These are phyloP conservation scores for Tricholoma bakamatsutake DNA, from an alignment of 768 basidiomycete species.

Conservation along the genomic window DNA sequence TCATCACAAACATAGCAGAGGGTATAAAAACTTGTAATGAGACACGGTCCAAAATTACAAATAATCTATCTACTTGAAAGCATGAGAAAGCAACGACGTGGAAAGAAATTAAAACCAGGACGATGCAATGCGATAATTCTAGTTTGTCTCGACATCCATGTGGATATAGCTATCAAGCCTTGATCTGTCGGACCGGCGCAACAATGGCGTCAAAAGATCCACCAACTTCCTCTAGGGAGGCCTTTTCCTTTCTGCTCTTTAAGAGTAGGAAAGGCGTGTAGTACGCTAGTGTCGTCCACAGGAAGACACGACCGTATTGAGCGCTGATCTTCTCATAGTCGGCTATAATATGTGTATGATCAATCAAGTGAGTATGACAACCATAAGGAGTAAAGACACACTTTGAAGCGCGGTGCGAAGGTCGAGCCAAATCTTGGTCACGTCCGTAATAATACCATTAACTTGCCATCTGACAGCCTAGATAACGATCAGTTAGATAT, in stretches of 20 bases:
- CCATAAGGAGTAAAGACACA: slow-evolving; percentile 24
- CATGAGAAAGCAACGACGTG: too few relatives aligned
- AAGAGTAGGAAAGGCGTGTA: slow-evolving; percentile 45
- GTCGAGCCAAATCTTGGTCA: slow-evolving; percentile 62
- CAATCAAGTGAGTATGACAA: background rate
- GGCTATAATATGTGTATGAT: slow-evolving; percentile 26
- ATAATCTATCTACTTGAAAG: too few relatives aligned
- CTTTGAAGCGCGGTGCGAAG: slow-evolving; percentile 53
- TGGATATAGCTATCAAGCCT: background rate
- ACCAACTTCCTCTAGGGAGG: slow-evolving; percentile 41
- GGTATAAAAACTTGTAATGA: too few relatives aligned
- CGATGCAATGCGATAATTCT: background rate
- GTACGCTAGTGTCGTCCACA: slow-evolving; percentile 64
- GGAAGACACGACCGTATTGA: slow-evolving; percentile 60
- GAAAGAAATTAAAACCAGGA: too few relatives aligned
- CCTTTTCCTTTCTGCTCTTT: slow-evolving; percentile 21
- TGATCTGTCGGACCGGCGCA: slow-evolving; percentile 3
- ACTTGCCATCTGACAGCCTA: slow-evolving; percentile 79
- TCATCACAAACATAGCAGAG: too few relatives aligned
- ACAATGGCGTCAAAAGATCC: slow-evolving; percentile 44
- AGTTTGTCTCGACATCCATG: background rate
- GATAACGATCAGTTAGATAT: slow-evolving; percentile 1
- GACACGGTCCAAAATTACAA: too few relatives aligned
- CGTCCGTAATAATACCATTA: slow-evolving; percentile 73
- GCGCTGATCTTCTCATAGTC: slow-evolving; percentile 64